These are phyloP conservation scores for Limnomonas spitsbergensis DNA, from an alignment of 139 green algal genomes.

Conservation along the genomic window DNA sequence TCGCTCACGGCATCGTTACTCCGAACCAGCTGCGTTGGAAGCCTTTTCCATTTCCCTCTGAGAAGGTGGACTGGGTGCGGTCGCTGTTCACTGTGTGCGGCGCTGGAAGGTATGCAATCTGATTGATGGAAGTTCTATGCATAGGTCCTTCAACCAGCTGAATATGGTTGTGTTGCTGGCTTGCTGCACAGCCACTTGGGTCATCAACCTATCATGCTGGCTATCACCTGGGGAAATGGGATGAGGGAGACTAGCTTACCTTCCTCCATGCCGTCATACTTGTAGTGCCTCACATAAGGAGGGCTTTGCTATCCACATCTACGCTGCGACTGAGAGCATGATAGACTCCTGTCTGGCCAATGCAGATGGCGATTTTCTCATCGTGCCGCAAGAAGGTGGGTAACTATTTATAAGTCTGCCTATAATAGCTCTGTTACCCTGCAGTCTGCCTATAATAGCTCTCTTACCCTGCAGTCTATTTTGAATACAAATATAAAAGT, in stretches of 20 bases:
- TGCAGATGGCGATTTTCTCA: slow-evolving; percentile 92
- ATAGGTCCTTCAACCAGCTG: no score
- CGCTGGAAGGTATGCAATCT: slow-evolving; percentile 64
- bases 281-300: slow-evolving; percentile 69
- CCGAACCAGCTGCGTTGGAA: slow-evolving; percentile 92
- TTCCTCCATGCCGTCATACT: no score
- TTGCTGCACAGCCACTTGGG: no score
- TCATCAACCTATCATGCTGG: no score
- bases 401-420: no score
- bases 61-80: slow-evolving; percentile 76
- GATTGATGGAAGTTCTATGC: no score
- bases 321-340: slow-evolving; percentile 71
- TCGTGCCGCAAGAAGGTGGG: slow-evolving; percentile 77
- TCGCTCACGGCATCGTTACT: slow-evolving; percentile 59
- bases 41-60: slow-evolving; percentile 62
- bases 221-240: no score
- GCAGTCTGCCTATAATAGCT: no score
- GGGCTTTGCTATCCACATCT: slow-evolving; percentile 92
- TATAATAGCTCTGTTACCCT: no score
- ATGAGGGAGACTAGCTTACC: no score
- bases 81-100: slow-evolving; percentile 85
- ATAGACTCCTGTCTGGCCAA: slow-evolving; percentile 75
- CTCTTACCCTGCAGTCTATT: no score
- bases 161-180: no score
- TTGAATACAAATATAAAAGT: not conserved